Percentiles rank a stretch among this genome's conserved stretches.
Conservation (phyloP, 179 eudicot genomes). For the Amaranthus tricolor region DNA sequence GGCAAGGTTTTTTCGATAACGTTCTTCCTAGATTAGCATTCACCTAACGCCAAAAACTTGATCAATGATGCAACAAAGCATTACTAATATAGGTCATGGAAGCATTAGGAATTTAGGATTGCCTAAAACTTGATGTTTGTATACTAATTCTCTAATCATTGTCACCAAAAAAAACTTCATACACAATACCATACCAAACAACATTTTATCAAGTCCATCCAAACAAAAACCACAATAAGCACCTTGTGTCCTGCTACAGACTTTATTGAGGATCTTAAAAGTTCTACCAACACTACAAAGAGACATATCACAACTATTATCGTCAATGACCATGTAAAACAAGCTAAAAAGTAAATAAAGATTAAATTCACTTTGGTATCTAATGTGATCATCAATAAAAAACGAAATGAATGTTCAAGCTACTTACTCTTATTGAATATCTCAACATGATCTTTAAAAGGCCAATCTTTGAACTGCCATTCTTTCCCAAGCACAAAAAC, state of each 20-base stretch:
- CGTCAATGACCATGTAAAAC: not conserved
- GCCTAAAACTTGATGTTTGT: not conserved
- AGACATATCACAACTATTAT: not conserved
- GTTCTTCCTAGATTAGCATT: not conserved
- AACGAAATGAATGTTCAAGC: not conserved
- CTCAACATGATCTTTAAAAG: constrained; percentile 73
- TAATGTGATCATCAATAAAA: constrained; percentile 3
- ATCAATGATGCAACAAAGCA: no score
- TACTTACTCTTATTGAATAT: constrained; percentile 79
- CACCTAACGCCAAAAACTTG: no score
- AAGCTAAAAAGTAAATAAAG: not conserved
- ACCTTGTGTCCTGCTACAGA: not conserved
- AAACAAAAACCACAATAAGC: not conserved
- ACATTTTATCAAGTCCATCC: not conserved
- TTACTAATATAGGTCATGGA: no score
- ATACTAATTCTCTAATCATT: not conserved
- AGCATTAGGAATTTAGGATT: no score
- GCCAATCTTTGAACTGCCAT: constrained; percentile 88
- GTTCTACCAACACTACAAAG: not conserved
- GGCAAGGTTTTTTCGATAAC: not conserved
- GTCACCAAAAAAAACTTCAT: not conserved
- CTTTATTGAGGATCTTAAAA: not conserved
- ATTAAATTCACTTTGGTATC: no score
- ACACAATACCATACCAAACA: not conserved
- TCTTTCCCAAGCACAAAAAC: constrained; percentile 92